Evolutionary conservation across 2,329 filamentous ascomycete species (phyloP), one percentile per base, ranked within the genome.

Genomic region (Chaetomiaceae sp.): DNA sequence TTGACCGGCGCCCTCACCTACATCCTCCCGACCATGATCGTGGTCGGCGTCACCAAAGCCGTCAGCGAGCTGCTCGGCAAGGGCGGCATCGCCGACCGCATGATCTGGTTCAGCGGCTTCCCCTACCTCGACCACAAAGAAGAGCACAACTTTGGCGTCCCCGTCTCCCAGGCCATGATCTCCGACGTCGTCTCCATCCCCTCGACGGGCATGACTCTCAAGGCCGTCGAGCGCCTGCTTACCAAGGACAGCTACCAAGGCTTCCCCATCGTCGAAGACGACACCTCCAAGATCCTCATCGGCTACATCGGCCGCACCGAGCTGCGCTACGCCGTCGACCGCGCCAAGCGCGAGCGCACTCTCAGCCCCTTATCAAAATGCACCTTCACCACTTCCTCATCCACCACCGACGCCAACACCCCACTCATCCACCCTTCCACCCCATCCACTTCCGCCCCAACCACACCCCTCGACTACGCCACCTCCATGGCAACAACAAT

Each of bases 41-140:
- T 97, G 0, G 94, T 97, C 2, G 94, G 94, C 45, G 88, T 96
- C 29, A 97, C 92, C 36, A 99, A 99, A 75, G 89, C 89, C 14
- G 89, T 99, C 43, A 85, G 88, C 57, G 90, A 95, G 61, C 78
- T 91, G 12, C 94, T 95, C 65, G 90, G 91, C n/a, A 95, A 92
- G 67, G 94, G 92, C 27, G 94, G 94, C 43, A 97, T 99, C 54
- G 94, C 94, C 20, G 94, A 99, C 69, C 87, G 91, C 57, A 96
- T 96, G 89, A 99, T 99, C 63, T 96, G 91, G 87, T 96, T 96
- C 73, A 97, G 90, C 63, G 94, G 94, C 1, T 96, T 96, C 65
- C 94, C 94, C 0, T 99, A 95, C 72, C 78, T 99, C 3, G 94
- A 99, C 72, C 95, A 88, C 70, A 99, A 99, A 67, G 92, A 97